Evolutionary conservation across 768 basidiomycete genomes (phyloP).

Genomic region (Lentinula raphanica): DNA sequence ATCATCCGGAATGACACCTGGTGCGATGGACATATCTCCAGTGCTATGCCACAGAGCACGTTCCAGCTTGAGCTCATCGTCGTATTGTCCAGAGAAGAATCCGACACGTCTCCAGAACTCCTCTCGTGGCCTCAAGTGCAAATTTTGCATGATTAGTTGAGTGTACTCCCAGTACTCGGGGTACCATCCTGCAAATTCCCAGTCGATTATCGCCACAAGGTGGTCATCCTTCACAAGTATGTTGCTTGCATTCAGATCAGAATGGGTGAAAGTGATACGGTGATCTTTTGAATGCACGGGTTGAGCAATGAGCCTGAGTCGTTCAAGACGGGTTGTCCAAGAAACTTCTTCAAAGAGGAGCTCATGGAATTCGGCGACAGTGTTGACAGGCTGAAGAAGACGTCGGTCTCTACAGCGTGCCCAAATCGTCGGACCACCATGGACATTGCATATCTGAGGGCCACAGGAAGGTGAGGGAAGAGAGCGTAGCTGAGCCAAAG

Average conservation of each 20-base stretch:
- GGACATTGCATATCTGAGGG: not conserved
- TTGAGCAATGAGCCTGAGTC: slow-evolving; percentile 4
- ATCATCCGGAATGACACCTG: not conserved
- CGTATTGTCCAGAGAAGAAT: not conserved
- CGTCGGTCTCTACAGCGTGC: not conserved
- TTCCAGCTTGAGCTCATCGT: not conserved
- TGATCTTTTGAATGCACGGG: slow-evolving; percentile 1
- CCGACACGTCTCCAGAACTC: not conserved
- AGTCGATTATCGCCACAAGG: slow-evolving; percentile 22
- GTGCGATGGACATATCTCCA: not conserved
- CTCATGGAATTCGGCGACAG: slow-evolving; percentile 7
- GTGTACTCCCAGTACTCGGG: slow-evolving; percentile 16
- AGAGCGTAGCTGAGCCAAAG: slow-evolving; percentile 11
- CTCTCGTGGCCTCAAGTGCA: not conserved
- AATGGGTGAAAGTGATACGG: slow-evolving; percentile 18
- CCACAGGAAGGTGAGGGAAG: slow-evolving; percentile 12
- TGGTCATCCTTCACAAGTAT: slow-evolving; percentile 20
- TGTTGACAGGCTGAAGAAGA: slow-evolving; percentile 4
- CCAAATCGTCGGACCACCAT: not conserved
- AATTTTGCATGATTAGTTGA: slow-evolving; percentile 6
- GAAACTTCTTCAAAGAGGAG: slow-evolving; percentile 3
- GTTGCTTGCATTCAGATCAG: slow-evolving; percentile 18
- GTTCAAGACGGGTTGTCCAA: slow-evolving; percentile 2
- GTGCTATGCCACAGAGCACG: not conserved
- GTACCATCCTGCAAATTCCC: slow-evolving; percentile 23